Conservation (phyloP, 768 basidiomycete species). For the Gloeophyllum trabeum region DNA sequence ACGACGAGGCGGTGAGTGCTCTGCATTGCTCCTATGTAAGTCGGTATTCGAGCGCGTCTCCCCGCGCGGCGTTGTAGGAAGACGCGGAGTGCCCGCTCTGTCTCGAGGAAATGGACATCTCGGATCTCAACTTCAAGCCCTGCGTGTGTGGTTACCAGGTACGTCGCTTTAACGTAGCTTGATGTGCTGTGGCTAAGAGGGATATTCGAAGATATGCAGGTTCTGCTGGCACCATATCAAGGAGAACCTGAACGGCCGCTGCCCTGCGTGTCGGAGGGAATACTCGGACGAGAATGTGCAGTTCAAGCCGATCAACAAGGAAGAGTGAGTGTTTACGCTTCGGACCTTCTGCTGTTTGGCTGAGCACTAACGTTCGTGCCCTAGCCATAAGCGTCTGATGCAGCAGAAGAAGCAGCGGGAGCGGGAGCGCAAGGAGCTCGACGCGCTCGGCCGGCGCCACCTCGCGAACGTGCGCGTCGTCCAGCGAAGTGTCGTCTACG, state of each 20-base stretch:
- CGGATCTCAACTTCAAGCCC: slow-evolving; percentile 98
- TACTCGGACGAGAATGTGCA: slow-evolving; percentile 91
- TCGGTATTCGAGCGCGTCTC: slow-evolving; percentile 7
- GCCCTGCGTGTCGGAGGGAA: slow-evolving; percentile 89
- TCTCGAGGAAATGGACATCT: slow-evolving; percentile 97
- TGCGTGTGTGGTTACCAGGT: slow-evolving; percentile 99
- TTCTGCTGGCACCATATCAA: slow-evolving; percentile 99
- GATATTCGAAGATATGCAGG: slow-evolving; percentile 70
- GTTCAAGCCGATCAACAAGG: slow-evolving; percentile 89
- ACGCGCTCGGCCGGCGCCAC: slow-evolving; percentile 72
- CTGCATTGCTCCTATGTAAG: not conserved
- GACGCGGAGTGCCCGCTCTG: slow-evolving; percentile 97
- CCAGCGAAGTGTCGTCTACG: slow-evolving; percentile 92
- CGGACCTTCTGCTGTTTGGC: not conserved
- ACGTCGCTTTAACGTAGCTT: slow-evolving; percentile 6
- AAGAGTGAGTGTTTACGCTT: slow-evolving; percentile 63
- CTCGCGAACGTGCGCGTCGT: slow-evolving; percentile 93
- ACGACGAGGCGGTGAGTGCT: slow-evolving; percentile 68
- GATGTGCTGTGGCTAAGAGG: slow-evolving; percentile 2
- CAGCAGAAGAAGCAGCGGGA: slow-evolving; percentile 94
- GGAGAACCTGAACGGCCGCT: slow-evolving; percentile 89
- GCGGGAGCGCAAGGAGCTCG: slow-evolving; percentile 92
- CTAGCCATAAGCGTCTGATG: slow-evolving; percentile 86
- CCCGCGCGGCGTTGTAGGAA: slow-evolving; percentile 45
- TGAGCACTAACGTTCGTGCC: slow-evolving; percentile 3